Percentiles rank a stretch among this genome's conserved stretches.
Evolutionary conservation across 176 grass and related monocot species (phyloP).

Genomic region (Triticum turgidum): DNA sequence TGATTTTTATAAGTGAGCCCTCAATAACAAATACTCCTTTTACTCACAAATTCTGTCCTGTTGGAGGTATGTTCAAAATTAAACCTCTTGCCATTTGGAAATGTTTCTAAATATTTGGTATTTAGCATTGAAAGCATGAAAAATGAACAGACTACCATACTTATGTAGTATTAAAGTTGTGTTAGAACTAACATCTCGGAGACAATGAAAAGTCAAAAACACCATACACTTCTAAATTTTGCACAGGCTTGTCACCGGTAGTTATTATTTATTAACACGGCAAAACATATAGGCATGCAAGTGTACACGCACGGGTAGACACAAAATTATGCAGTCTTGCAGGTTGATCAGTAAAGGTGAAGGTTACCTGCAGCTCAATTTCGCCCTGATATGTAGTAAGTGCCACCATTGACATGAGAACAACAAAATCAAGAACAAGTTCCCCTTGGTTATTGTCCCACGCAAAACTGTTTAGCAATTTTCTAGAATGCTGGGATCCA

Average conservation of each 20-base stretch:
- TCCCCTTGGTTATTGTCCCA: slow-evolving; percentile 93
- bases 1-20: neutral
- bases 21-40: slow-evolving; percentile 17
- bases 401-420: slow-evolving; percentile 67
- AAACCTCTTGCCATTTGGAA: neutral
- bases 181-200: slow-evolving; percentile 8
- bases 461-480: slow-evolving; percentile 79
- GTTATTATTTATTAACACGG: slow-evolving; percentile 2
- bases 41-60: neutral
- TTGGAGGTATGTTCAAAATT: neutral
- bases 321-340: slow-evolving; percentile 11
- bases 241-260: neutral
- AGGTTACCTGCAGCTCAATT: slow-evolving; percentile 84
- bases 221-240: neutral
- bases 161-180: neutral
- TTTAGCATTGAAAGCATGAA: slow-evolving; percentile 18
- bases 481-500: slow-evolving; percentile 65
- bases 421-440: slow-evolving; percentile 82
- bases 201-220: slow-evolving; percentile 9
- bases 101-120: slow-evolving; percentile 18
- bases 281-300: slow-evolving; percentile 11
- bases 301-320: neutral
- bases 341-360: slow-evolving; percentile 3
- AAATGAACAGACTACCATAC: neutral
- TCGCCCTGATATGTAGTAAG: slow-evolving; percentile 91